Conservation (phyloP, 306 rosid genomes). For the Vigna hirtella region DNA sequence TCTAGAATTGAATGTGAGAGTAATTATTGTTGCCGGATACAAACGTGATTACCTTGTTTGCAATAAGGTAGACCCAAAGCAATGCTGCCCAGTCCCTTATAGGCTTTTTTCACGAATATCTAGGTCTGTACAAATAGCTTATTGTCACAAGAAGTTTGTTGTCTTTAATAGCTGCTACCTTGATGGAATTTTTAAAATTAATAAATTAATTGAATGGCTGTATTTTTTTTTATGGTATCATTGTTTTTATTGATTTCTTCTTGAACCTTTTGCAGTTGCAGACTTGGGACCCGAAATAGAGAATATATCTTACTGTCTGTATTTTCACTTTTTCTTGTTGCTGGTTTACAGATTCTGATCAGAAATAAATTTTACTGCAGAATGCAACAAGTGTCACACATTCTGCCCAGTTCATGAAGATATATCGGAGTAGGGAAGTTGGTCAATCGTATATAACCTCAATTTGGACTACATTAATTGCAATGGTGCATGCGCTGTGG, state of each 20-base stretch:
- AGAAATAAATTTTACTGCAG: conserved; percentile 51
- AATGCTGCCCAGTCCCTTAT: conserved; percentile 4
- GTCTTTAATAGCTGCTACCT: background rate
- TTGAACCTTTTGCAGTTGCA: background rate
- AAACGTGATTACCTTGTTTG: conserved; percentile 26
- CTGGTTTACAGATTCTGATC: conserved; percentile 36
- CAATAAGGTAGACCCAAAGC: conserved; percentile 15
- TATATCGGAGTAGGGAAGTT: conserved; percentile 93
- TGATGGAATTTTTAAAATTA: background rate
- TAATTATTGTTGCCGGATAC: conserved; percentile 22
- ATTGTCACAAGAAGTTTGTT: conserved; percentile 9
- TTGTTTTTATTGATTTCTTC: background rate
- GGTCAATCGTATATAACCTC: conserved; percentile 96
- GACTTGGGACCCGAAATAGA: background rate
- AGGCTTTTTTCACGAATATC: conserved; percentile 21
- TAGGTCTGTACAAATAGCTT: background rate
- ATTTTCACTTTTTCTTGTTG: conserved; percentile 28
- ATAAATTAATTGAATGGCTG: background rate
- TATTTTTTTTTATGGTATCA: too few species aligned
- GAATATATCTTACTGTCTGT: background rate
- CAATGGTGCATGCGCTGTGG: conserved; percentile 75
- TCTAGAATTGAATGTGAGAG: conserved; percentile 27
- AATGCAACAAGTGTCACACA: conserved; percentile 46
- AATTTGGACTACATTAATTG: conserved; percentile 80
- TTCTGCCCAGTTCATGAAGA: conserved; percentile 75